Base-by-base conservation (phyloP, 768 basidiomycete genomes). In the Suillus decipiens region DNA sequence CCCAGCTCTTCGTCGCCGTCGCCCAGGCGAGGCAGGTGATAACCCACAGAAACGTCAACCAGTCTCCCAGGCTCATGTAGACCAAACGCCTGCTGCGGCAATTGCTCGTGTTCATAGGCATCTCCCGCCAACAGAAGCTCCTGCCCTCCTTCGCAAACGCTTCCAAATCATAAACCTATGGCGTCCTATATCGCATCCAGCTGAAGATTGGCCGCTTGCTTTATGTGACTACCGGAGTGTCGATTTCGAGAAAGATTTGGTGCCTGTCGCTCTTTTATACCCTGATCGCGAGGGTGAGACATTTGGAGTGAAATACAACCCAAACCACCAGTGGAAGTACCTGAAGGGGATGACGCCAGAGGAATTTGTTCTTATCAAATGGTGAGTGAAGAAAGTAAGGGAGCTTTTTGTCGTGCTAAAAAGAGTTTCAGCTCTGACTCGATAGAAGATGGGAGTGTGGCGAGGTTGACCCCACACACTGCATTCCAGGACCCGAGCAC, bases 141-240 rank as follows among this genome's bases (percentile, higher is more conserved):
- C 74, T 65, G 71, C 39, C 48, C 67, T 83, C 56, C 75, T 83
- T 41, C 69, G 77, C 64, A 70, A 74, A 28, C 81, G 83, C 63
- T 84, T 82, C 71, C 82, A 84, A 66, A 81, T 85, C 64, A 77
- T 85, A 64, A 84, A 84, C 70, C 70, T 85, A 62, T 85, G 84
- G 84, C 78, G 84, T 24, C 84, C 84, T 1, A 82, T 85, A 67
- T 67, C 73, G 19, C 72, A 80, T 63, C 66, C 76, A 2, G 82
- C 82, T 2, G 68, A 70, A n/a, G 84, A 84, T 63, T 81, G 77
- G 74, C 83, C 82, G 6, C 77, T 85, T 42, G 78, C 79, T 12
- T 72, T 82, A 0, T 81, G 81, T 67, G 84, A 85, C 71, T 83
- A 72, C 68, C 75, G 78, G 14, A 79, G 74, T 61, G 71, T 84